phyloP scores from a whole-genome alignment of 805 yeast genomes.

The Candida easanensis region DNA sequence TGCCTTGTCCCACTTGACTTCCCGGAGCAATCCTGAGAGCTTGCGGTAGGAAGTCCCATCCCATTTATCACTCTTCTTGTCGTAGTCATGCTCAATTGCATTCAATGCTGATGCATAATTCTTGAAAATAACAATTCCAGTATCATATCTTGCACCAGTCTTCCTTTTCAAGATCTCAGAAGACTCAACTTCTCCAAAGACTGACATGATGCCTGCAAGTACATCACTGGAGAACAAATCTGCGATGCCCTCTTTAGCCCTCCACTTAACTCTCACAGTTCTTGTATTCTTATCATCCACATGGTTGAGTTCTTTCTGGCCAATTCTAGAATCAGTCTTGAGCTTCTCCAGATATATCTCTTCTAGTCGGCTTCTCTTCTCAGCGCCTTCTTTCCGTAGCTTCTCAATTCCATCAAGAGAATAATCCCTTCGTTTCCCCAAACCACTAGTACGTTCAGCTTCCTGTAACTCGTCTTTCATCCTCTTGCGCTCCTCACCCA shows the following conservation, averaged over 20 bases:
- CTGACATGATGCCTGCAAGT: conserved; percentile 21
- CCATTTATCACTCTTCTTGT: conserved; percentile 18
- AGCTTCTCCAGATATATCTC: conserved; percentile 9
- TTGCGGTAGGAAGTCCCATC: conserved; percentile 20
- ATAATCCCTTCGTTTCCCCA: conserved; percentile 8
- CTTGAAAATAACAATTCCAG: conserved; percentile 17
- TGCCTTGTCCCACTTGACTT: conserved; percentile 15
- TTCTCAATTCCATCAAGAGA: conserved; percentile 21
- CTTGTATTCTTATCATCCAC: background rate
- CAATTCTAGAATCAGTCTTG: background rate
- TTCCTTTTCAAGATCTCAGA: conserved; percentile 15
- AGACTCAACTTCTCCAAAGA: conserved; percentile 23
- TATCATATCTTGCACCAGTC: conserved; percentile 15
- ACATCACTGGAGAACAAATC: conserved; percentile 23
- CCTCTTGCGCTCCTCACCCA: conserved; percentile 17
- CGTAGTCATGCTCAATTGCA: conserved; percentile 18
- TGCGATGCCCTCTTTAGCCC: conserved; percentile 20
- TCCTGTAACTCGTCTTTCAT: conserved; percentile 25
- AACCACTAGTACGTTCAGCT: conserved; percentile 18
- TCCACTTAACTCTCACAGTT: conserved; percentile 25
- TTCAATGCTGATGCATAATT: conserved; percentile 8
- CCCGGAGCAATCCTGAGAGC: conserved; percentile 22
- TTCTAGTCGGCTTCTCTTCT: conserved; percentile 20
- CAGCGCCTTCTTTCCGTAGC: conserved; percentile 25
- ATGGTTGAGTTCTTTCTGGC: background rate